Evolutionary conservation across 768 basidiomycete species (phyloP), one percentile per base, ranked within the genome.

Genomic region (Terana coerulea): DNA sequence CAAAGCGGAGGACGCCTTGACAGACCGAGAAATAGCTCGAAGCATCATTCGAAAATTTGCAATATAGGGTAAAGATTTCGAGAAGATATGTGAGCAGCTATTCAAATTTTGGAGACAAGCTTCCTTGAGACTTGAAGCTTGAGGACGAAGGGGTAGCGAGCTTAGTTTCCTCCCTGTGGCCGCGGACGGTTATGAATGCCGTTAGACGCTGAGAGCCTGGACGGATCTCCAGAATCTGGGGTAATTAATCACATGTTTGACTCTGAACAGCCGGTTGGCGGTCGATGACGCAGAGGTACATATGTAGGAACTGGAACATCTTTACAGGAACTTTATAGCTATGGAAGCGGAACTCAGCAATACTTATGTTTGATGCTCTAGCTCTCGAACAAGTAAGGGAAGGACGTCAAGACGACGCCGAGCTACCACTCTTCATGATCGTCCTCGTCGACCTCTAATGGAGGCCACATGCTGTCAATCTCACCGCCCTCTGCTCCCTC

Each of bases 391-490:
- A n/a, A n/a, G n/a, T n/a, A n/a, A n/a, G n/a, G n/a, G n/a, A n/a
- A n/a, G n/a, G n/a, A n/a, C n/a, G n/a, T n/a, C n/a, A n/a, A n/a
- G n/a, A n/a, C n/a, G n/a, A n/a, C n/a, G n/a, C n/a, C n/a, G 33
- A 34, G 17, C 33, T 34, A 36, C 36, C 28, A 51, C 35, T 26
- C 11, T 29, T 51, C 56, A 7, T 60, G 62, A 2, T 58, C 54
- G 11, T 64, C 56, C 8, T 47, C 52, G 3, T 68, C 69, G 6
- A 65, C 65, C 19, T 68, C 69, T 41, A 74, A 53, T 9, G 71
- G 64, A n/a, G 72, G 74, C 72, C 72, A 75, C 44, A 75, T 69
- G 19, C 54, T 56, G 7, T 62, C 43, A 6, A 67, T 59, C 51
- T 43, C 53, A 42, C 21, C 34, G 21, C 22, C 58, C 47, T 48